Evolutionary conservation across 2,329 filamentous ascomycete genomes (phyloP), one percentile per base, ranked within the genome.

Genomic region (Triangularia verruculosa): DNA sequence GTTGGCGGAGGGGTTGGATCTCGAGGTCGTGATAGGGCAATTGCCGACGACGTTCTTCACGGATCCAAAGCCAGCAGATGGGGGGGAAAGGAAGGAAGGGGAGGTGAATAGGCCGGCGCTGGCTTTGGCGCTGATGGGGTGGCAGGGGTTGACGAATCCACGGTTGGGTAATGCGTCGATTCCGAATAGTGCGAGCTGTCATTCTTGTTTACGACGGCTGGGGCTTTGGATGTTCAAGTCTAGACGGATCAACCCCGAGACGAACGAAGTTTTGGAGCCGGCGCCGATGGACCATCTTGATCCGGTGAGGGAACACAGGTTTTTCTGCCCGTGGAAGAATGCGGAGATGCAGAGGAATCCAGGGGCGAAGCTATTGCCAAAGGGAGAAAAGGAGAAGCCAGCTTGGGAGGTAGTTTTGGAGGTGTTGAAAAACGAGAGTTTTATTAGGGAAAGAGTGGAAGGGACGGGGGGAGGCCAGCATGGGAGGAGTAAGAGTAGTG

Each of bases 161-260:
- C 77, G 53, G 7, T 64, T 69, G 30, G 39, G 77, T 6, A 83
- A 85, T 68, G 67, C 78, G 12, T 76, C 86, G 1, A 85, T 89
- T 22, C 86, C 89, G 47, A 90, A 92, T 65, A 85, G 94, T 15
- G 88, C 91, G 5, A 88, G 87, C 4, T 99, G 95, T 75, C 84
- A 89, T 64, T 91, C 92, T 20, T 99, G 95, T 74, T 90, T 96
- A 72, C 88, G 95, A 64, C 87, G 93, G 1, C 81, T 98, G 0
- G 95, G 95, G 0, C 82, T 99, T 1, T 99, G 95, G 95, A 89
- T 99, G 80, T 98, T 96, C 75, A 90, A 88, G 72, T 89, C 88
- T 74, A 93, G 89, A 75, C 85, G 86, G 70, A 83, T 89, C 28
- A 83, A 86, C 63, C 78, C 79, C 1, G 76, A 78, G 15, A 82